Base-by-base conservation (phyloP, 768 basidiomycete genomes). In the Artomyces pyxidatus region DNA sequence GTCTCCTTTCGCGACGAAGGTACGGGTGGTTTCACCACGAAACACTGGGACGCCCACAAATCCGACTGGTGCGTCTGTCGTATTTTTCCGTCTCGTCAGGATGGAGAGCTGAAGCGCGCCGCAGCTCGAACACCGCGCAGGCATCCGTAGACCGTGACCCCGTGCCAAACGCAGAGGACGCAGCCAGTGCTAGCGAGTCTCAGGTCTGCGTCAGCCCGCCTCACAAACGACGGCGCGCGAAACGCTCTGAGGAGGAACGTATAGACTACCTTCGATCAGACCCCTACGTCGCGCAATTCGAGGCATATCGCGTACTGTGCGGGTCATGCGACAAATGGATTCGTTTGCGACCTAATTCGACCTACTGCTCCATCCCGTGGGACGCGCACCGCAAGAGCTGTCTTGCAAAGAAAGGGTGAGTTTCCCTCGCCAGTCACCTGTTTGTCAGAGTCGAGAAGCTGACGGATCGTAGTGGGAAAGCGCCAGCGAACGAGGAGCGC, bases 291-390 rank as follows among this genome's bases (percentile, higher is more conserved):
- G 83, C 80, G n/a, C 73, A 83, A 55, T 86, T 86, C 60, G 85
- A 88, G 65, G 78, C 87, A 0, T 88, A 88, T 61, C 75, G 85
- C 9, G 85, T 88, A 28, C 72, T 88, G 9, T 88, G 87, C 63
- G 83, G 80, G 40, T 79, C 76, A 4, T 90, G 87, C 66, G 81
- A 88, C 63, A 88, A 87, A 62, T 89, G 87, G 87, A 88, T 89
- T 54, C 75, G 88, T 14, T 71, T 89, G n/a, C 75, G 87, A 7
- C 85, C 86, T 38, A 90, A 90, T 62, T 88, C 86, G 47, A 88
- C 86, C 0, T 90, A 88, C 58, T 90, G 87, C 59, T 84, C 81
- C n/a, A 88, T 89, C 47, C 87, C 87, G 0, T 89, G 87, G 87
- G 85, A 88, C 60, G 86, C 87, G 3, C 87, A 89, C 59, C 71